phyloP scores from a whole-genome alignment of 2,329 filamentous ascomycete species.

The Botrytis hyacinthi region DNA sequence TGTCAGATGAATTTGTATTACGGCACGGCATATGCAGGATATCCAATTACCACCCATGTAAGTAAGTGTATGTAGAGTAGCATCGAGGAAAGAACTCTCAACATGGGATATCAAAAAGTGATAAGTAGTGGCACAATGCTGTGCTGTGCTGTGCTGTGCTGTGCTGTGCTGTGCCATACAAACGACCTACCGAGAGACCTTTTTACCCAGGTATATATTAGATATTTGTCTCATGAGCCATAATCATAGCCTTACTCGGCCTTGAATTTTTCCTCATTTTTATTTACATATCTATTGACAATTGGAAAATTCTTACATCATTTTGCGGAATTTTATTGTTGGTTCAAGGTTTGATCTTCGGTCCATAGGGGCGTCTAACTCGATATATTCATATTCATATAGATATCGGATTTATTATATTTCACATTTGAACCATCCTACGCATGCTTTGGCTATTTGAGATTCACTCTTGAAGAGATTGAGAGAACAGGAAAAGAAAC shows the following conservation, averaged over 20 bases:
- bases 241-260: background rate
- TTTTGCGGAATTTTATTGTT: background rate
- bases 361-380: background rate
- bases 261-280: background rate
- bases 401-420: background rate
- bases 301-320: background rate
- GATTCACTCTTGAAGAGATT: background rate
- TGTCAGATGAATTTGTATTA: background rate
- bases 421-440: background rate
- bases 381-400: background rate
- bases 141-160: conserved; percentile 14
- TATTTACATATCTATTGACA: background rate
- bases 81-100: background rate
- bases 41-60: background rate
- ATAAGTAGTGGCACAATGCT: background rate
- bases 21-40: background rate
- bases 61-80: background rate
- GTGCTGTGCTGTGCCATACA: conserved; percentile 5
- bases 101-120: background rate
- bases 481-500: background rate
- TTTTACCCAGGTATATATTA: background rate
- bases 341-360: background rate
- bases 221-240: background rate
- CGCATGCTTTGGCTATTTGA: background rate
- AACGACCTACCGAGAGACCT: background rate